Evolutionary conservation across 345 rosid species (phyloP).

Genomic region (Corchorus olitorius): DNA sequence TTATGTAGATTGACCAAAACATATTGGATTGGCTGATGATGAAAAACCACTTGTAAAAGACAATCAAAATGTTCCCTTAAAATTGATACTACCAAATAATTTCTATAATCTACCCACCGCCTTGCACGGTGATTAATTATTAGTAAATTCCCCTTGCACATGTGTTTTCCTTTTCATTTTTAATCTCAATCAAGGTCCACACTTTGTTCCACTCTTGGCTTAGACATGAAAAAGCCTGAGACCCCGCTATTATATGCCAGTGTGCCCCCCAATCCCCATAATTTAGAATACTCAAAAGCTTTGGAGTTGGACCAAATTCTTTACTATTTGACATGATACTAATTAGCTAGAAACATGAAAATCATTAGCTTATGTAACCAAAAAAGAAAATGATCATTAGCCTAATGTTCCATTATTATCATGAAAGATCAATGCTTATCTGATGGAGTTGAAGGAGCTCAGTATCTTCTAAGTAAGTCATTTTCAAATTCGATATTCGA

Average conservation of each 20-base stretch:
- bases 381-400: background rate
- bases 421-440: background rate
- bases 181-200: background rate
- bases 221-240: background rate
- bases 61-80: background rate
- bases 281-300: background rate
- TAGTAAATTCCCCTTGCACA: background rate
- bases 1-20: background rate
- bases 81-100: background rate
- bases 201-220: background rate
- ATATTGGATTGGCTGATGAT: slow-evolving; percentile 3
- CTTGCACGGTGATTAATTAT: background rate
- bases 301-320: background rate
- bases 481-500: too few relatives aligned
- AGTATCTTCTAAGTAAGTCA: too few relatives aligned
- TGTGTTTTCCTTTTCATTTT: background rate
- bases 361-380: background rate
- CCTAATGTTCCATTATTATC: background rate
- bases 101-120: background rate
- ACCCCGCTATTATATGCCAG: background rate
- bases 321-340: background rate
- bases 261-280: background rate
- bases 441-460: too few relatives aligned
- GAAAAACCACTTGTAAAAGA: background rate
- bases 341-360: background rate